These are phyloP conservation scores for Ploettnerulaceae sp. DNA, from an alignment of 2,329 filamentous ascomycete genomes.

Conservation along the genomic window DNA sequence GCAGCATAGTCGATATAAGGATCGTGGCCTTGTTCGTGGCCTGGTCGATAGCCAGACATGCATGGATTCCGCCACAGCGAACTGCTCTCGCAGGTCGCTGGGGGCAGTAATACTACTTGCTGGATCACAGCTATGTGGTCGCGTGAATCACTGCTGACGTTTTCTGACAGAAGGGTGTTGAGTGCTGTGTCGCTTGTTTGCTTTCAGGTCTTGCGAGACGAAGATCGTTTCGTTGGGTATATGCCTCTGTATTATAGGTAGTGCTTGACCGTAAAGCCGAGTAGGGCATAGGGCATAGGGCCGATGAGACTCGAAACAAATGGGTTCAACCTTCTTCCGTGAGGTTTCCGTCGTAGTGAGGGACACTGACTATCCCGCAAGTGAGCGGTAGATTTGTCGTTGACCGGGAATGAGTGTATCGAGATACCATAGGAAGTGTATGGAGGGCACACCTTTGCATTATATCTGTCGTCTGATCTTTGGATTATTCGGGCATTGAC, in stretches of 20 bases:
- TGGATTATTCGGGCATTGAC: constrained; percentile 30
- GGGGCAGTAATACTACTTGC: constrained; percentile 43
- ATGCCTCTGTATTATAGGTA: constrained; percentile 29
- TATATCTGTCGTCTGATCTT: constrained; percentile 35
- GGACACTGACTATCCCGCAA: constrained; percentile 25
- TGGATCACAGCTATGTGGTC: constrained; percentile 30
- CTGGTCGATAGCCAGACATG: constrained; percentile 58
- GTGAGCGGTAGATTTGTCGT: constrained; percentile 20
- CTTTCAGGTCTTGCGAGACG: constrained; percentile 22
- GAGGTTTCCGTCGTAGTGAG: constrained; percentile 20
- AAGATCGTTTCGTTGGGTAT: constrained; percentile 8
- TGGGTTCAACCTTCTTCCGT: constrained; percentile 23
- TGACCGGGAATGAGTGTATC: constrained; percentile 19
- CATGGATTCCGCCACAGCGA: constrained; percentile 75
- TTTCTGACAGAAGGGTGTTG: constrained; percentile 28
- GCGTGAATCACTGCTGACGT: constrained; percentile 12
- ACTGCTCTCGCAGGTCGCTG: constrained; percentile 68
- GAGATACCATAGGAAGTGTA: constrained; percentile 17
- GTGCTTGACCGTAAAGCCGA: constrained; percentile 25
- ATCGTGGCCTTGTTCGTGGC: constrained; percentile 41
- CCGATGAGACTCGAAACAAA: constrained; percentile 28
- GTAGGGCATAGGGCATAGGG: constrained; percentile 30
- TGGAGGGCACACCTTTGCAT: constrained; percentile 30
- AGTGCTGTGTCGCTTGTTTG: constrained; percentile 28
- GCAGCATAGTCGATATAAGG: constrained; percentile 72